Base-by-base conservation (phyloP, 2,329 filamentous ascomycete species). In the Penicillium sp. region DNA sequence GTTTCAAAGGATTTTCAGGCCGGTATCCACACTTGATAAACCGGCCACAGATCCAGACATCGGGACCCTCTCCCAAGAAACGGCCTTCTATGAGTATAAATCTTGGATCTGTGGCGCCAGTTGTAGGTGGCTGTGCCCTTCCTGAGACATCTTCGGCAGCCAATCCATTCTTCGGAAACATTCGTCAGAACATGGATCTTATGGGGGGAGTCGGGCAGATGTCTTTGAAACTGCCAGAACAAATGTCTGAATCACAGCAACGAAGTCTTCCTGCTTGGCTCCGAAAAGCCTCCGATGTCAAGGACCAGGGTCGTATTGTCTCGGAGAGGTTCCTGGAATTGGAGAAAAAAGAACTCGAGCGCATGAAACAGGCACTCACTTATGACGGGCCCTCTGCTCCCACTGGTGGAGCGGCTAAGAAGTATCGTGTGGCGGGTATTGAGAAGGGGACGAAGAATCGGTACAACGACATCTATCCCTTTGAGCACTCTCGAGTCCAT, bases 391-490 rank as follows among this genome's bases (percentile, higher is more conserved):
- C 79, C 7, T 77, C 78, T 1, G 75, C 77, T 19, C 55, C 68
- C 3, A 55, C 67, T 0, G 68, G 81, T 1, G 63, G 72, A 0
- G 67, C 75, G 1, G 70, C 77, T 33, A 74, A 75, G 19, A 70
- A 62, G 43, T 84, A 95, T 7, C 88, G 91, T 64, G 86, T 99
- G 48, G 94, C 90, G 0, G 94, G 94, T 7, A 89, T 99, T 26
- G 94, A 99, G 67, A 94, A 97, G 72, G 94, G 94, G 7, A 86
- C 82, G 16, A 97, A 97, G 78, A 99, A 99, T 66, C 85, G 94
- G 8, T 99, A 99, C 78, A 97, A 97, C 77, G 95, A 97, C 64
- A 97, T 97, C 52, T 87, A 96, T 75, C 94, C 94, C 0, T 99
- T 95, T 70, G 93, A 97, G 68, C 94, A 99, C 73, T 87, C 91